Evolutionary conservation across 495 filamentous ascomycete species (phyloP).

Genomic region (Lophiostoma macrostomum): DNA sequence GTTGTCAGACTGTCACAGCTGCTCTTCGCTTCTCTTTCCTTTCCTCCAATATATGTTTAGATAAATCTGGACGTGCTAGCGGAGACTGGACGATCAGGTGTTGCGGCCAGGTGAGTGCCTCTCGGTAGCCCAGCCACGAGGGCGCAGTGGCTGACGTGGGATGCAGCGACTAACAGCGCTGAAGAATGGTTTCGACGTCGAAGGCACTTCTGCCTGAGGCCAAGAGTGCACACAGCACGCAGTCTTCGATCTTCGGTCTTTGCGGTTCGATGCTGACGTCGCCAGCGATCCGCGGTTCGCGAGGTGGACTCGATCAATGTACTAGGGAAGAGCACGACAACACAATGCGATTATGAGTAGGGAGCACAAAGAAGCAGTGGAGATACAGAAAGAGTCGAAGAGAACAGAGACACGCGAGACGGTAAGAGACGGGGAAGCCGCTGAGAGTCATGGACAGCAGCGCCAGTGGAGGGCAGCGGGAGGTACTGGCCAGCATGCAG

Average conservation of each 20-base stretch:
- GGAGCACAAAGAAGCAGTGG: slow-evolving; percentile 4
- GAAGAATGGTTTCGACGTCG: too few species aligned
- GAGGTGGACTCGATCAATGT: too few species aligned
- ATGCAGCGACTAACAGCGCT: neutral
- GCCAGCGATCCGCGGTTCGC: too few species aligned
- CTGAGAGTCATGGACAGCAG: slow-evolving; percentile 14
- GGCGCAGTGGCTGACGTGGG: slow-evolving; percentile 25
- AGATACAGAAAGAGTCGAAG: neutral
- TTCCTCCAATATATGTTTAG: neutral
- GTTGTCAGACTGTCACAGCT: neutral
- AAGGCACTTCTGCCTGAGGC: too few species aligned
- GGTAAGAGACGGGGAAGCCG: neutral
- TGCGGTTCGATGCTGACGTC: too few species aligned
- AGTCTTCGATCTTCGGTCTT: too few species aligned
- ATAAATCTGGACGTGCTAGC: neutral
- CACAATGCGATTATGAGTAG: too few species aligned
- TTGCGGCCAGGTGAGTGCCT: slow-evolving; percentile 27
- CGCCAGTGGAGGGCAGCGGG: slow-evolving; percentile 15
- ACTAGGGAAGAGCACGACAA: too few species aligned
- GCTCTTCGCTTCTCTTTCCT: neutral
- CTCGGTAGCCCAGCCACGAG: slow-evolving; percentile 24
- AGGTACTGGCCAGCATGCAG: slow-evolving; percentile 1
- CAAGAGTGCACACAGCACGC: too few species aligned
- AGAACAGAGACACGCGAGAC: slow-evolving; percentile 4
- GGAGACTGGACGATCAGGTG: slow-evolving; percentile 19